Evolutionary conservation across 768 basidiomycete species (phyloP).

Genomic region (Lactarius hatsudake): DNA sequence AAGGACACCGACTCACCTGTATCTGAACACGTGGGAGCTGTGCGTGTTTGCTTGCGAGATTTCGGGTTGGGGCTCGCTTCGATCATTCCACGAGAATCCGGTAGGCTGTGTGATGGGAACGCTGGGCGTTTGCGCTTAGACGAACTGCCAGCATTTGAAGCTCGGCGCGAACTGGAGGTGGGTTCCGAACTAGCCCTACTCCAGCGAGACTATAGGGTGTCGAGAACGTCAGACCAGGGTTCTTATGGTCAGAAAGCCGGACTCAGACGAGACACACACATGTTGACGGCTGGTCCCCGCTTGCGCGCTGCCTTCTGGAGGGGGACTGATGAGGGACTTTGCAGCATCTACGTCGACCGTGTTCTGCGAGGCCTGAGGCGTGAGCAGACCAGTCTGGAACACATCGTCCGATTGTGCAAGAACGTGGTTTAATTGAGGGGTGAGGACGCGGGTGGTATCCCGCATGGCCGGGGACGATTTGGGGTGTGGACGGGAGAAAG

Average conservation of each 20-base stretch:
- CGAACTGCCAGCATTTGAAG: constrained; percentile 7
- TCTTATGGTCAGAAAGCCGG: constrained; percentile 7
- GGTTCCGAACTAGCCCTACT: constrained; percentile 28
- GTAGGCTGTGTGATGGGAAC: constrained; percentile 24
- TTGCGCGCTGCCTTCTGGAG: constrained; percentile 21
- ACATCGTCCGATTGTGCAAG: neutral
- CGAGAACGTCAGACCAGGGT: constrained; percentile 11
- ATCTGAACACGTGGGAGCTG: neutral
- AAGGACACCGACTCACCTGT: constrained; percentile 13
- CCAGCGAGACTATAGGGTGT: constrained; percentile 22
- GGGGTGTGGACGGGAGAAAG: neutral
- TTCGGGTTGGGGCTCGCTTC: constrained; percentile 61
- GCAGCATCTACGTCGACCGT: constrained; percentile 20
- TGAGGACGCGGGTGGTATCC: constrained; percentile 13
- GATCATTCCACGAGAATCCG: constrained; percentile 25
- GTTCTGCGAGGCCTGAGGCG: constrained; percentile 22
- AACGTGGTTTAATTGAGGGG: constrained; percentile 15
- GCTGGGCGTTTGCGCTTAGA: constrained; percentile 43
- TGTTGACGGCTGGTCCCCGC: constrained; percentile 6
- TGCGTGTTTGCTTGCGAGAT: constrained; percentile 47
- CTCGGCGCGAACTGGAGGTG: constrained; percentile 16
- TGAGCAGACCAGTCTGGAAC: constrained; percentile 23
- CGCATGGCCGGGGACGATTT: constrained; percentile 25
- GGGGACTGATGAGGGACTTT: constrained; percentile 26
- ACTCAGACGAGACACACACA: constrained; percentile 11